Base-by-base conservation (phyloP, 352 stramenopile species). In the Phytophthora quininea region DNA sequence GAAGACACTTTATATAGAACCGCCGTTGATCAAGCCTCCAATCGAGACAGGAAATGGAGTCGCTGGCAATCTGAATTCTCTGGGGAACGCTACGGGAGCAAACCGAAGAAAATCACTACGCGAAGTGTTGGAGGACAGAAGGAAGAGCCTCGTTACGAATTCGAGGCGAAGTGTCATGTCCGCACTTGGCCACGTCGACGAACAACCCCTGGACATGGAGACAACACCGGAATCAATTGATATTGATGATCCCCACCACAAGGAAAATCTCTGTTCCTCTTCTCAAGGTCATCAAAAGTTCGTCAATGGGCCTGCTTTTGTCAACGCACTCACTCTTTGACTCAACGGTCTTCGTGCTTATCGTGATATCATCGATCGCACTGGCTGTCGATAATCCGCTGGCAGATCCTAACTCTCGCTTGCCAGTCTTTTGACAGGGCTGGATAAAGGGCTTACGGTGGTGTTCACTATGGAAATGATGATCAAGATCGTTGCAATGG, bases 391-490 rank as follows among this genome's bases (percentile, higher is more conserved):
- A 98, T 33, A 94, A 93, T 38, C 93, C 93, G 6, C 76, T 97
- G 0, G 57, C 71, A 0, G 70, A 97, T 31, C 84, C 88, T 0
- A 48, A 80, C 14, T 86, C 77, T 2, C 24, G 0, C 53, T 89
- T 2, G 72, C 79, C 7, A 58, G 48, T 1, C 68, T 81, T 3
- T 58, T 98, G 11, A 77, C 80, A 46, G 61, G 73, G 7, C 57
- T 92, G 62, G 92, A 98, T 63, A 90, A 84, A 19, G 68, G 77
- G 1, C 80, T 98, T 54, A 87, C 88, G 0, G 64, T 89, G 1
- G 57, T 98, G 12, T 98, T 98, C 38, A 71, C 79, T 8, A 9
- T 91, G 1, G 94, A 98, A 77, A 97, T 97, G 86, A 60, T 91
- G 12, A 70, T 96, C 42, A 98, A 98, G 69, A 86, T 97, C 53